Percentiles rank a stretch among this genome's conserved stretches.
phyloP scores from a whole-genome alignment of 73 alveolate species.

The Breviolum minutum region DNA sequence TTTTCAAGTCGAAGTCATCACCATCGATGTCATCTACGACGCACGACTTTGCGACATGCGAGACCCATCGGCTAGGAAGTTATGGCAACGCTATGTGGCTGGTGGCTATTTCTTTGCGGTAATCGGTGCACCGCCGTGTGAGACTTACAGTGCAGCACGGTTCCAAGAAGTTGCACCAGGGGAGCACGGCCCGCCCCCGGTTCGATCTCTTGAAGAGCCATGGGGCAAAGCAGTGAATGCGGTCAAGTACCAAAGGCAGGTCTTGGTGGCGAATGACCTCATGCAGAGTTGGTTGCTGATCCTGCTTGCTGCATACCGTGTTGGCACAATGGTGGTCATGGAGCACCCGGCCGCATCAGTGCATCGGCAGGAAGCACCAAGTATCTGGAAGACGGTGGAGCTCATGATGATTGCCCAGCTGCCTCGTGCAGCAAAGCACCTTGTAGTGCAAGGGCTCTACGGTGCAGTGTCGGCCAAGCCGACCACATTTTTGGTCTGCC shows the following conservation, averaged over 20 bases:
- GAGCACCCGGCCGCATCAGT: background rate
- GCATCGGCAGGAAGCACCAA: background rate
- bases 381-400: background rate
- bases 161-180: background rate
- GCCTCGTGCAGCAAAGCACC: background rate
- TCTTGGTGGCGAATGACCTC: background rate
- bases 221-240: background rate
- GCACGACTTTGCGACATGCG: background rate
- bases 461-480: background rate
- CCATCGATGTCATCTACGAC: background rate
- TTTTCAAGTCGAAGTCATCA: background rate
- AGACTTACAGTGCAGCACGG: background rate
- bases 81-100: background rate
- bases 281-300: background rate
- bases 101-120: background rate
- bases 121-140: too few relatives aligned
- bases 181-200: background rate
- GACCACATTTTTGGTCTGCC: background rate
- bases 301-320: background rate
- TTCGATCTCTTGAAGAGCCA: background rate
- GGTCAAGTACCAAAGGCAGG: background rate
- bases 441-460: background rate
- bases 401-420: background rate
- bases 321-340: background rate
- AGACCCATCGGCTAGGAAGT: background rate